These are phyloP conservation scores for Suillus placidus DNA, from an alignment of 768 basidiomycete genomes.

Conservation along the genomic window DNA sequence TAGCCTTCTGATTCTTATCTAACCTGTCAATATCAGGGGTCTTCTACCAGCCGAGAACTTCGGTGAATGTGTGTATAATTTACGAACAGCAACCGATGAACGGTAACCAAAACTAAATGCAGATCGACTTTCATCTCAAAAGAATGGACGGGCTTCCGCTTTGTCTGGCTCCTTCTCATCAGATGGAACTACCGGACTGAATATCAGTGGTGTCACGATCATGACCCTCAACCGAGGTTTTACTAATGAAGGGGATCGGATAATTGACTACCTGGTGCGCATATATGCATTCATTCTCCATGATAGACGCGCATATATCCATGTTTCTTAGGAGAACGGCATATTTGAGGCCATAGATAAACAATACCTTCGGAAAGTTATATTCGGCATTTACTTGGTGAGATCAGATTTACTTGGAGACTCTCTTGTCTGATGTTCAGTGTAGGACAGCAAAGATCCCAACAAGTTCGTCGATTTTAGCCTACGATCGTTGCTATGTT, in stretches of 20 bases:
- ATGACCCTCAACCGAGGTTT: conserved; percentile 75
- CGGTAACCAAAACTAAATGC: not conserved
- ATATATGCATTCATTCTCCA: conserved; percentile 21
- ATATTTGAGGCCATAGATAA: conserved; percentile 87
- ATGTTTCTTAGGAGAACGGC: conserved; percentile 65
- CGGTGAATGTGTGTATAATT: conserved; percentile 50
- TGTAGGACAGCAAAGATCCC: conserved; percentile 81
- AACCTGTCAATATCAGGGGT: conserved; percentile 48
- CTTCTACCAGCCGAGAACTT: conserved; percentile 82
- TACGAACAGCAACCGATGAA: not conserved
- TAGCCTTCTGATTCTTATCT: not conserved
- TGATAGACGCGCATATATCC: conserved; percentile 13
- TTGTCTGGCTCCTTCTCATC: conserved; percentile 41
- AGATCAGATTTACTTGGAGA: conserved; percentile 23
- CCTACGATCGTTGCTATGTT: conserved; percentile 5
- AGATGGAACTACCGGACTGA: conserved; percentile 40
- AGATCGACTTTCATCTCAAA: conserved; percentile 35
- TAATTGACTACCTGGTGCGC: conserved; percentile 78
- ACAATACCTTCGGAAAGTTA: conserved; percentile 82
- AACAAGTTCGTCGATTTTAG: conserved; percentile 58
- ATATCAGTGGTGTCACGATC: conserved; percentile 68
- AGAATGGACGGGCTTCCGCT: conserved; percentile 33
- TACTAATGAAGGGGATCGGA: conserved; percentile 80
- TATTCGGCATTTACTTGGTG: conserved; percentile 85
- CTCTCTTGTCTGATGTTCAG: not conserved